These are phyloP conservation scores for Camelina neglecta DNA, from an alignment of 345 rosid genomes.

Conservation along the genomic window DNA sequence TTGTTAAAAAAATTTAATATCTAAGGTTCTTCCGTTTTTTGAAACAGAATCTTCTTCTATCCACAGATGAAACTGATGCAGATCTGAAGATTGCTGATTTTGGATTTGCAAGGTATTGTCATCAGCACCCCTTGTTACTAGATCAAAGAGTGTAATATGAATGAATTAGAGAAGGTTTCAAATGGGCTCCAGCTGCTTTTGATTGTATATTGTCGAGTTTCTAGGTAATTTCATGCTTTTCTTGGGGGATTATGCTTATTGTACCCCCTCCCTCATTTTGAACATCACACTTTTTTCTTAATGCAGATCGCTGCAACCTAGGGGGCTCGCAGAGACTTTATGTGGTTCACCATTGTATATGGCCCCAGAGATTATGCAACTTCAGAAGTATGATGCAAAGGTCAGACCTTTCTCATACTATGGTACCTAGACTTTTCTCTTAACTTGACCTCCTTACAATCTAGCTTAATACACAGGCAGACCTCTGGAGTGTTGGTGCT, in stretches of 20 bases:
- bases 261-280: slow-evolving; percentile 18
- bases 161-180: slow-evolving; percentile 42
- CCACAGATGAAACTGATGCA: slow-evolving; percentile 62
- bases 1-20: slow-evolving; percentile 26
- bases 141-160: slow-evolving; percentile 43
- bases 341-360: slow-evolving; percentile 99
- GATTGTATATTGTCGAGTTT: slow-evolving; percentile 36
- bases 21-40: slow-evolving; percentile 49
- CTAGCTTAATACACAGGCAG: slow-evolving; percentile 78
- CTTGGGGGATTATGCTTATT: slow-evolving; percentile 34
- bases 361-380: slow-evolving; percentile 99
- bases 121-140: slow-evolving; percentile 41
- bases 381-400: slow-evolving; percentile 98
- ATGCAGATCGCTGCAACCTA: slow-evolving; percentile 87
- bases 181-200: slow-evolving; percentile 45
- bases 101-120: slow-evolving; percentile 94
- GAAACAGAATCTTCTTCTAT: slow-evolving; percentile 92
- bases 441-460: slow-evolving; percentile 46
- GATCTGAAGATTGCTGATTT: slow-evolving; percentile 86
- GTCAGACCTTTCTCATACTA: slow-evolving; percentile 50
- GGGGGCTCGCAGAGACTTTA: slow-evolving; percentile 94
- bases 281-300: slow-evolving; percentile 27
- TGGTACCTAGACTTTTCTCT: slow-evolving; percentile 12
- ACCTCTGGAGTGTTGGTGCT: slow-evolving; percentile 99
- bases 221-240: slow-evolving; percentile 36